Base-by-base conservation (phyloP, 371 early-diverging fungal genomes). In the Mucor plumbeus region DNA sequence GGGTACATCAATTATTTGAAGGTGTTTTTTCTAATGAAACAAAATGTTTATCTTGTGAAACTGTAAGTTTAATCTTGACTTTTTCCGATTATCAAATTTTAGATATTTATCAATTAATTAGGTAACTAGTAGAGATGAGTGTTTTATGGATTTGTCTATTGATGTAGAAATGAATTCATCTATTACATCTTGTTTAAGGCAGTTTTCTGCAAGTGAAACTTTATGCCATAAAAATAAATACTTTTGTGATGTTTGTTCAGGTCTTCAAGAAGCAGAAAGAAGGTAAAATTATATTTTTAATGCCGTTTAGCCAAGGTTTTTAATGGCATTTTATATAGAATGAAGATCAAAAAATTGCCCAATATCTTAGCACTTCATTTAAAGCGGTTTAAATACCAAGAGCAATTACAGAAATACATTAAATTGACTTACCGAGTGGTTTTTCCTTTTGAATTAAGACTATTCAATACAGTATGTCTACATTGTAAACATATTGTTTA, bases 351-450 rank as follows among this genome's bases (percentile, higher is more conserved):
- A 74, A 85, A 88, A 69, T 77, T 97, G 35, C 99, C 99, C 19
- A 96, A 95, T 65, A 92, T 98, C 17, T 80, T 98, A 35, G 97
- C 97, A 0, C 87, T 98, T 39, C 99, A 98, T 70, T 80, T 98
- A 39, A 98, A 98, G 75, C 88, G 99, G 33, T 98, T 98, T 82
- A 98, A 98, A 75, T 97, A 94, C 77, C 94, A 96, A 76, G 97
- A 98, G 70, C 87, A 91, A 39, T 79, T 95, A 64, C 92, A 94
- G 60, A 86, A 93, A 63, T 93, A 95, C 68, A 90, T 93, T 70
- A 98, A 98, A 78, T 86, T 98, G 33, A 90, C 93, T n/a, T 95
- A 97, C 74, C 87, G 97, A 40, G 97, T 98, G 14, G 91, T 93
- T 13, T 98, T 97, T 68, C 97, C 98, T 1, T 83, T 94, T 67